phyloP scores from a whole-genome alignment of 208 protist genomes.

The Herpetomonas tarakana region DNA sequence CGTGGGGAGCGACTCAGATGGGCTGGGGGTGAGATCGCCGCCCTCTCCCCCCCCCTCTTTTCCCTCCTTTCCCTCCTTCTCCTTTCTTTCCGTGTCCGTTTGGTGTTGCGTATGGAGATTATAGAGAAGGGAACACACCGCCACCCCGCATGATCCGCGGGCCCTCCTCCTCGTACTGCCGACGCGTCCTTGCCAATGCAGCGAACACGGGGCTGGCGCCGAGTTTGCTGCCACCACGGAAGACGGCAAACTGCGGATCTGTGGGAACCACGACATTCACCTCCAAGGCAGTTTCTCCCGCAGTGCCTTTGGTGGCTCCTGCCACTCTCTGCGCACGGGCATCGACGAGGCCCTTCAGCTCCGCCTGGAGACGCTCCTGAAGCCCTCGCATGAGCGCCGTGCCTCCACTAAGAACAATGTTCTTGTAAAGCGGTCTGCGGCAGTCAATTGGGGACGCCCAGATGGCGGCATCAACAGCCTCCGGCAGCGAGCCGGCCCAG shows the following conservation, averaged over 20 bases:
- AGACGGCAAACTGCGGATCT: slow-evolving; percentile 92
- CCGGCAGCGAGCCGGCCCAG: slow-evolving; percentile 91
- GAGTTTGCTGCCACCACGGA: slow-evolving; percentile 96
- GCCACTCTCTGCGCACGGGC: slow-evolving; percentile 21
- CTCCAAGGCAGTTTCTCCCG: slow-evolving; percentile 60
- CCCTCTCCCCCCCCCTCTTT: no score
- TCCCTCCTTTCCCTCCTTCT: no score
- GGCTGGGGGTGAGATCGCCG: no score
- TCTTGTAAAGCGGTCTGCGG: slow-evolving; percentile 93
- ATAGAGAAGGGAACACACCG: no score
- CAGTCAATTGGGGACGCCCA: slow-evolving; percentile 97
- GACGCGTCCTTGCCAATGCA: slow-evolving; percentile 91
- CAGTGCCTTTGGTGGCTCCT: slow-evolving; percentile 16
- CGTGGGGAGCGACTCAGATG: no score
- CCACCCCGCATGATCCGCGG: slow-evolving; percentile 86
- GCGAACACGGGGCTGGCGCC: slow-evolving; percentile 91
- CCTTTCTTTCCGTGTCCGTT: no score
- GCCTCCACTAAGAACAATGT: slow-evolving; percentile 98
- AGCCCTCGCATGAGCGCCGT: slow-evolving; percentile 98
- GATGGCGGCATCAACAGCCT: slow-evolving; percentile 92
- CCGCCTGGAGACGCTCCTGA: slow-evolving; percentile 33
- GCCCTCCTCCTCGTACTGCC: slow-evolving; percentile 97
- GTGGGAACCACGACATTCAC: slow-evolving; percentile 94
- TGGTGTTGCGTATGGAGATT: no score
- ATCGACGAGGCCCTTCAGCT: slow-evolving; percentile 20